A percentile compares a stretch with the other conserved stretches of the same genome.
These are phyloP conservation scores for Huntiella bhutanensis DNA, from an alignment of 2,329 filamentous ascomycete species.

Conservation along the genomic window DNA sequence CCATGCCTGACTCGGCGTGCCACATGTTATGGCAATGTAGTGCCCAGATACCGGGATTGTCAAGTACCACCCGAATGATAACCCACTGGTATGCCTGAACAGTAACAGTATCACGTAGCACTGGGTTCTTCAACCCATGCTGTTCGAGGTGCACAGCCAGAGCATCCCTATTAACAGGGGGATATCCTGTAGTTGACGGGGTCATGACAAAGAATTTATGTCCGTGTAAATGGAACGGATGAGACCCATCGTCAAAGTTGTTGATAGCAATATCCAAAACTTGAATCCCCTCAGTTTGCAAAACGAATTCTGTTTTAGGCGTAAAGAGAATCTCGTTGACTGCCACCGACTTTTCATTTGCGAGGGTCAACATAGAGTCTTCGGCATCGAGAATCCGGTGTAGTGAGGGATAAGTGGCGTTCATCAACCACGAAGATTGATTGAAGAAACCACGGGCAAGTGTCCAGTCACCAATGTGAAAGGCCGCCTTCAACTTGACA, in stretches of 20 bases:
- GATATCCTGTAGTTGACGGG: constrained; percentile 19
- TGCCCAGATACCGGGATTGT: constrained; percentile 39
- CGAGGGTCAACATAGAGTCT: not conserved
- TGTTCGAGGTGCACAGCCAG: constrained; percentile 15
- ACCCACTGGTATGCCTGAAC: constrained; percentile 36
- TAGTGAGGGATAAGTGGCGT: constrained; percentile 19
- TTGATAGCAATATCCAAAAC: constrained; percentile 20
- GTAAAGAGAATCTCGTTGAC: constrained; percentile 18
- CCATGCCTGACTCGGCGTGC: constrained; percentile 38
- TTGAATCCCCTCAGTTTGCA: constrained; percentile 31
- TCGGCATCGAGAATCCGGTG: constrained; percentile 19
- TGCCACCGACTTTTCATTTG: constrained; percentile 1
- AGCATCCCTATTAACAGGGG: constrained; percentile 15
- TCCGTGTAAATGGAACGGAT: constrained; percentile 34
- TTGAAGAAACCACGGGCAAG: constrained; percentile 37
- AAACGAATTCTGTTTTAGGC: constrained; percentile 21
- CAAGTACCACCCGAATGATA: constrained; percentile 33
- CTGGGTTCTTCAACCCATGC: constrained; percentile 17
- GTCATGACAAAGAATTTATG: constrained; percentile 29
- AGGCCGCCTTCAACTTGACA: constrained; percentile 30
- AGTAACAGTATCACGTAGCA: constrained; percentile 26
- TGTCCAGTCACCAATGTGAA: constrained; percentile 34
- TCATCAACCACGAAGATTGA: constrained; percentile 27
- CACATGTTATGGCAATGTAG: constrained; percentile 41
- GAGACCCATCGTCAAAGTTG: constrained; percentile 19